Evolutionary conservation across 2,329 filamentous ascomycete genomes (phyloP).

Genomic region (Colletotrichum kahawae): DNA sequence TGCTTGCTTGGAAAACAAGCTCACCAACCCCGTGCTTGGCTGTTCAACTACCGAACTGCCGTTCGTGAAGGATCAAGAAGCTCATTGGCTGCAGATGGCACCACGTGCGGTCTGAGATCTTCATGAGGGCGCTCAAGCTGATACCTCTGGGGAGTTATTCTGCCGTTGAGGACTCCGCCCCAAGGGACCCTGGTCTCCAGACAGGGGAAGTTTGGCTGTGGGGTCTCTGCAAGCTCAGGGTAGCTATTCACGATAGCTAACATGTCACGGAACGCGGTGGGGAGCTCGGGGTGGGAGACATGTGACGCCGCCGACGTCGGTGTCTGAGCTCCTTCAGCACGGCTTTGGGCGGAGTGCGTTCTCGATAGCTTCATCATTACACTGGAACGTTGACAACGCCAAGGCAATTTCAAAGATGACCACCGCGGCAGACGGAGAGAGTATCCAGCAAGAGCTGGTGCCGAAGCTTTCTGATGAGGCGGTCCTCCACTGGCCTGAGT

Average conservation of each 20-base stretch:
- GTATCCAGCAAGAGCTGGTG: background rate
- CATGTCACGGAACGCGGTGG: background rate
- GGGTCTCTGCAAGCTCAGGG: background rate
- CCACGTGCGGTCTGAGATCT: background rate
- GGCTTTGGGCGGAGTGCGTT: background rate
- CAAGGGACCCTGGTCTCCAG: background rate
- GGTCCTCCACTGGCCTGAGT: background rate
- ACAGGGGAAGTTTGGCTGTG: background rate
- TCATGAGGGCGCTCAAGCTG: background rate
- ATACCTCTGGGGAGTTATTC: background rate
- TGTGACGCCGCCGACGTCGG: background rate
- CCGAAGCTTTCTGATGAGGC: background rate
- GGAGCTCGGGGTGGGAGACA: background rate
- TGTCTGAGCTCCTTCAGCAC: background rate
- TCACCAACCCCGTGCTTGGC: background rate
- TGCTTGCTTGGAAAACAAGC: constrained; percentile 7
- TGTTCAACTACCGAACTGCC: background rate
- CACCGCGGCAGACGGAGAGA: background rate
- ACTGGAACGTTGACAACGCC: background rate
- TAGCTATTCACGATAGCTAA: background rate
- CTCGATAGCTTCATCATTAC: background rate
- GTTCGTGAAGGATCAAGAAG: background rate
- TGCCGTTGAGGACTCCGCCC: background rate
- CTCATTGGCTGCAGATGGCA: background rate
- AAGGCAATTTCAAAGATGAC: background rate